Conservation (phyloP, 2,329 filamentous ascomycete species). For the Diaporthe batatas region DNA sequence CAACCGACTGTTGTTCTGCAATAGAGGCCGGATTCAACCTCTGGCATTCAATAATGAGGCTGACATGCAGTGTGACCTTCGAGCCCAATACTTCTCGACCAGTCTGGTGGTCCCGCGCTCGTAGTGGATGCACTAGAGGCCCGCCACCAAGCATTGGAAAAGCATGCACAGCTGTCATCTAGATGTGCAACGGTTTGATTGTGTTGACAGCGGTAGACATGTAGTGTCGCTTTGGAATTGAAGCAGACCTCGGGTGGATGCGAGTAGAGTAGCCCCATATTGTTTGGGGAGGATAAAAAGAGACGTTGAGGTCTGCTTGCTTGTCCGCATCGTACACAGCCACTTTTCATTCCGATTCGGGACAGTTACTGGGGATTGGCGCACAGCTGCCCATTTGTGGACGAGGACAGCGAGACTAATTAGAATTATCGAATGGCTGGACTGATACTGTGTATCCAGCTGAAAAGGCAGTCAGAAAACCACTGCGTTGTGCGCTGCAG, state of each 20-base stretch:
- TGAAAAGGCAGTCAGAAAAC: not conserved
- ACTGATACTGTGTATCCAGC: not conserved
- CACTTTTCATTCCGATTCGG: not conserved
- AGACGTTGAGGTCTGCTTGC: no score
- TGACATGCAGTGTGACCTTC: constrained; percentile 8
- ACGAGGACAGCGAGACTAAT: not conserved
- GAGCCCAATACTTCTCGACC: not conserved
- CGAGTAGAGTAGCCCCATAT: not conserved
- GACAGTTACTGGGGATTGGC: not conserved
- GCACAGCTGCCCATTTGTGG: not conserved
- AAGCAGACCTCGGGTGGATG: not conserved
- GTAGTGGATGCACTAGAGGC: not conserved
- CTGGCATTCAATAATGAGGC: not conserved
- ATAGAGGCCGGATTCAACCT: not conserved
- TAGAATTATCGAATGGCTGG: not conserved
- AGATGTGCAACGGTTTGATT: not conserved
- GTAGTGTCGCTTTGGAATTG: no score
- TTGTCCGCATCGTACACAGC: no score
- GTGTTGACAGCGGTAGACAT: not conserved
- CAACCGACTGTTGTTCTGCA: not conserved
- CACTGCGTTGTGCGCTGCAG: not conserved
- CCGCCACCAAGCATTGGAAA: not conserved
- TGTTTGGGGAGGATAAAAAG: not conserved
- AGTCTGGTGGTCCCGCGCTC: not conserved
- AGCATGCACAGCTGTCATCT: not conserved